A percentile compares a stretch with the other conserved stretches of the same genome.
Conservation (phyloP, 2,329 filamentous ascomycete genomes). For the Nemania abortiva region DNA sequence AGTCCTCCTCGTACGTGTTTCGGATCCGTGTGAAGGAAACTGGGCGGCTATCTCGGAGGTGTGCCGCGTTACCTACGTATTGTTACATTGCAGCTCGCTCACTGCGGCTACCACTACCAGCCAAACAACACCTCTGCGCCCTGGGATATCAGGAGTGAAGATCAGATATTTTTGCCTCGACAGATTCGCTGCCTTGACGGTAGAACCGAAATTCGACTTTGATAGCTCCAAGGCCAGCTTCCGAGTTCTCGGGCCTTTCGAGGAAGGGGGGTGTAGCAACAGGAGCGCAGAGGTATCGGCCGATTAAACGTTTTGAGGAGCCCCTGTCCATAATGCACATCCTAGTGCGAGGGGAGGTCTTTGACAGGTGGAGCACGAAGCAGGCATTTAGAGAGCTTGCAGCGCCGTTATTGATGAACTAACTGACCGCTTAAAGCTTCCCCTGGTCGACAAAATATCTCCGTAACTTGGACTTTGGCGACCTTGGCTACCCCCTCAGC, state of each 20-base stretch:
- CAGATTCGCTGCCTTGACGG: not conserved
- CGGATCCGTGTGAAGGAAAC: slow-evolving; percentile 25
- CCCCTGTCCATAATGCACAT: slow-evolving; percentile 42
- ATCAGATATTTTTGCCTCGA: slow-evolving; percentile 7
- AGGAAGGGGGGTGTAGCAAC: not conserved
- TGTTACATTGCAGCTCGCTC: slow-evolving; percentile 20
- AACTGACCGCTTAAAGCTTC: slow-evolving; percentile 1
- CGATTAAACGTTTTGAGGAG: slow-evolving; percentile 27
- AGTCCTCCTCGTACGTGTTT: slow-evolving; percentile 24
- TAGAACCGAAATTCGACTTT: slow-evolving; percentile 17
- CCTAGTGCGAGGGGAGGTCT: slow-evolving; percentile 31
- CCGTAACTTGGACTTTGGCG: not conserved
- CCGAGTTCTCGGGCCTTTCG: slow-evolving; percentile 29
- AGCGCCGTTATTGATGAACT: slow-evolving; percentile 20
- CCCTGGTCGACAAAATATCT: slow-evolving; percentile 14
- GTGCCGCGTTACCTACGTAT: not conserved
- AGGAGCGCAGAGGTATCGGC: slow-evolving; percentile 22
- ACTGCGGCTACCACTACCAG: not conserved
- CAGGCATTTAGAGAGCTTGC: slow-evolving; percentile 41
- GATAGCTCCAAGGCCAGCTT: slow-evolving; percentile 16
- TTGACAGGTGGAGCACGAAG: slow-evolving; percentile 40
- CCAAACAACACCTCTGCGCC: not conserved
- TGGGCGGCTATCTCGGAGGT: slow-evolving; percentile 21
- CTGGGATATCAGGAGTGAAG: slow-evolving; percentile 10
- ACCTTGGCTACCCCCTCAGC: not conserved